These are phyloP conservation scores for Rhodotorula babjevae DNA, from an alignment of 768 basidiomycete genomes.

Conservation along the genomic window DNA sequence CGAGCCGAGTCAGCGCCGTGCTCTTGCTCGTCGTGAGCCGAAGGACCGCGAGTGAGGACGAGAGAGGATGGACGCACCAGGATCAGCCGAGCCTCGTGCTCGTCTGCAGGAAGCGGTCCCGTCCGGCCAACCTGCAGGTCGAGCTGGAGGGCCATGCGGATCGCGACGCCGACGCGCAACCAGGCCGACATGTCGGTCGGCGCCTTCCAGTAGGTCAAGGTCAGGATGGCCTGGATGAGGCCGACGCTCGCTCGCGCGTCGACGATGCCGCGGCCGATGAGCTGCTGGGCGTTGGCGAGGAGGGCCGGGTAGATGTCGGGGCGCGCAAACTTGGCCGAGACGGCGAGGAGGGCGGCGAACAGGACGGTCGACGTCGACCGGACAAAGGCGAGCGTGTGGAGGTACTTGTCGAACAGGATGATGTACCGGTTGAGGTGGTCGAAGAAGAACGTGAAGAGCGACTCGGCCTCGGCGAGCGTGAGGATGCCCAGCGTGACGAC, in stretches of 20 bases:
- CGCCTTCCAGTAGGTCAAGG: conserved; percentile 26
- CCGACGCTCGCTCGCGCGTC: conserved; percentile 17
- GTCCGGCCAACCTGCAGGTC: conserved; percentile 13
- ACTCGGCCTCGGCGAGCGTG: conserved; percentile 14
- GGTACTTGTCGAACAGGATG: conserved; percentile 14
- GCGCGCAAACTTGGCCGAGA: conserved; percentile 31
- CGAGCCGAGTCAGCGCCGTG: too few species aligned
- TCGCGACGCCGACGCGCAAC: conserved; percentile 4
- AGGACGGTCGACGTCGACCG: conserved; percentile 21
- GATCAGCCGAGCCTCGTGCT: conserved; percentile 23
- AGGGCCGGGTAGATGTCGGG: conserved; percentile 16
- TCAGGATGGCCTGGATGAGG: conserved; percentile 17
- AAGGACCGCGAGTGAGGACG: too few species aligned
- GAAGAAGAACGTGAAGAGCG: conserved; percentile 4
- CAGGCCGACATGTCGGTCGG: conserved; percentile 14
- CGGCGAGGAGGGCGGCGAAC: conserved; percentile 28
- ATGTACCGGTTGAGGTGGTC: conserved; percentile 10
- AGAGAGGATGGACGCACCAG: not conserved
- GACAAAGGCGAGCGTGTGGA: conserved; percentile 14
- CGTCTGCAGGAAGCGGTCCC: conserved; percentile 7
- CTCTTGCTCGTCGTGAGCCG: too few species aligned
- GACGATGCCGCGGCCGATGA: conserved; percentile 24
- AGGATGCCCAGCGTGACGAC: conserved; percentile 7
- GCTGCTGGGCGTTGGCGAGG: conserved; percentile 24
- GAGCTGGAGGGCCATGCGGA: conserved; percentile 15